phyloP scores from a whole-genome alignment of 139 green algal genomes.

The Ettlia oleoabundans region DNA sequence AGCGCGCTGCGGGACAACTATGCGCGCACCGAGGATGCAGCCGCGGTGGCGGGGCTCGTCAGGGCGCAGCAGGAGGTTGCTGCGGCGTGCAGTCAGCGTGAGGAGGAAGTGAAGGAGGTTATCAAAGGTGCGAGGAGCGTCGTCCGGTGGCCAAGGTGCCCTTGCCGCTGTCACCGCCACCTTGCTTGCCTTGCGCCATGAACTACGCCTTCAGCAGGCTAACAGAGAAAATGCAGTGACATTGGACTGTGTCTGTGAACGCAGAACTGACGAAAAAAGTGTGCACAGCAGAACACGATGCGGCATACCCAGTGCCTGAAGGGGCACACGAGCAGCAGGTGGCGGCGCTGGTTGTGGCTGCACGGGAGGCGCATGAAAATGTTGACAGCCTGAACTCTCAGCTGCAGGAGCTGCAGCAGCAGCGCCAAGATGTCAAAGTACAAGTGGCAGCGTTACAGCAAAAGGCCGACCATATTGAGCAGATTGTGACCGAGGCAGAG shows the following conservation, averaged over 20 bases:
- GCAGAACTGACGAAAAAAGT: constrained; percentile 33
- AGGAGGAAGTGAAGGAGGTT: constrained; percentile 36
- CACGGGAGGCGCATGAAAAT: background rate
- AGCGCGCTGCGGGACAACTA: constrained; percentile 48
- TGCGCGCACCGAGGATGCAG: constrained; percentile 28
- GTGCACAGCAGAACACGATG: background rate
- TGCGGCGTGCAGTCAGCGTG: constrained; percentile 15
- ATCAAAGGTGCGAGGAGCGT: constrained; percentile 33
- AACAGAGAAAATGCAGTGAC: too few species aligned
- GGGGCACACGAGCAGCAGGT: constrained; percentile 32
- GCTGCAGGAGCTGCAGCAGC: constrained; percentile 32
- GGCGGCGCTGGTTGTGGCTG: background rate
- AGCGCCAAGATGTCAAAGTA: constrained; percentile 12
- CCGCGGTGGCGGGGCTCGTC: constrained; percentile 8
- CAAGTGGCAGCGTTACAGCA: constrained; percentile 16
- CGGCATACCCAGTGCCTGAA: constrained; percentile 34
- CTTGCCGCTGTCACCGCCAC: too few species aligned
- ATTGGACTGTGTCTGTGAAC: background rate
- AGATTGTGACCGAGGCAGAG: constrained; percentile 37
- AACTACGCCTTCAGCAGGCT: too few species aligned
- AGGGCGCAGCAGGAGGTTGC: constrained; percentile 30
- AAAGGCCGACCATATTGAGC: constrained; percentile 28
- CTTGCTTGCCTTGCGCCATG: background rate
- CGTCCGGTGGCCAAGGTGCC: too few species aligned
- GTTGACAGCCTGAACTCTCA: constrained; percentile 27